These are phyloP conservation scores for Metschnikowia vanudenii DNA, from an alignment of 805 yeast genomes.

Conservation along the genomic window DNA sequence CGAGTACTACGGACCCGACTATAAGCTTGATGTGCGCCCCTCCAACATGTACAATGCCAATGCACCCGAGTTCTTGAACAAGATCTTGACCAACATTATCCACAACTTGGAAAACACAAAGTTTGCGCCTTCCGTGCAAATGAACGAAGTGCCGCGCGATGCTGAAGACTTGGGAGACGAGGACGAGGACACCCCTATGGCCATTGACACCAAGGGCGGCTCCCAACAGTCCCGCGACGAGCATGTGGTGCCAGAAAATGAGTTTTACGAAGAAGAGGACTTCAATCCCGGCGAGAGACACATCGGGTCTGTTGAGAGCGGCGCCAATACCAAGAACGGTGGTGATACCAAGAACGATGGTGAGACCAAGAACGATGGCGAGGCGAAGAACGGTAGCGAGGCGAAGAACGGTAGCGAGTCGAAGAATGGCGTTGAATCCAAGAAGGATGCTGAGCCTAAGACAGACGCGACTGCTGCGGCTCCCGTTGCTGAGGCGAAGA, in stretches of 20 bases:
- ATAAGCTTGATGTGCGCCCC: slow-evolving; percentile 89
- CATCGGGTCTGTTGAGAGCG: slow-evolving; percentile 19
- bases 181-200: slow-evolving; percentile 76
- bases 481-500: not conserved
- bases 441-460: slow-evolving; percentile 6
- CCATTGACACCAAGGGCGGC: slow-evolving; percentile 89
- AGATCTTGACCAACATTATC: slow-evolving; percentile 73
- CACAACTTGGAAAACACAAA: slow-evolving; percentile 83
- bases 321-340: no score
- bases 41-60: slow-evolving; percentile 96
- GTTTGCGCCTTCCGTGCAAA: slow-evolving; percentile 95
- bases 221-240: slow-evolving; percentile 82
- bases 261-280: slow-evolving; percentile 69
- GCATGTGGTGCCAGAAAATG: slow-evolving; percentile 66
- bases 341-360: no score
- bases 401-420: no score
- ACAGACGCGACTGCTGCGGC: not conserved
- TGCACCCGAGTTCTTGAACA: slow-evolving; percentile 86
- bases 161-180: slow-evolving; percentile 84
- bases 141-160: slow-evolving; percentile 85
- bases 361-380: no score
- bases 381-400: no score
- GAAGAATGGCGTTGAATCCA: no score
- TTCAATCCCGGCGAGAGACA: slow-evolving; percentile 40
- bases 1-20: slow-evolving; percentile 97